phyloP scores from a whole-genome alignment of 768 basidiomycete species.

The Suillus paluster region DNA sequence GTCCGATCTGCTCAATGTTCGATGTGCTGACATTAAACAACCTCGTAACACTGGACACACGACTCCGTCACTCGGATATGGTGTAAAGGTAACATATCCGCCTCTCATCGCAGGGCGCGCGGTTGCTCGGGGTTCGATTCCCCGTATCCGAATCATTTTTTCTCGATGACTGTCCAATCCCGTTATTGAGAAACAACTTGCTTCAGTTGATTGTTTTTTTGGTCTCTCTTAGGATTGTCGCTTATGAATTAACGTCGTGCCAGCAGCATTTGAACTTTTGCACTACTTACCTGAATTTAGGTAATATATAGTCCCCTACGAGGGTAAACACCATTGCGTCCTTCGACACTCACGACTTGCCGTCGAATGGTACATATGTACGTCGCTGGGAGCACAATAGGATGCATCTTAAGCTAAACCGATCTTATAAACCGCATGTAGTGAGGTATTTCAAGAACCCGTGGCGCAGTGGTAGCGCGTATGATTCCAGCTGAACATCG shows the following conservation, averaged over 20 bases:
- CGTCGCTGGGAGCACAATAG: too few species aligned
- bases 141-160: constrained; percentile 47
- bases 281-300: too few species aligned
- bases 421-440: not conserved
- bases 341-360: too few species aligned
- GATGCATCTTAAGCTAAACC: not conserved
- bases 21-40: not conserved
- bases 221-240: not conserved
- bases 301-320: too few species aligned
- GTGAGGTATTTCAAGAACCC: constrained; percentile 5
- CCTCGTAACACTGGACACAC: not conserved
- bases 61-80: not conserved
- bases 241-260: not conserved
- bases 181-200: not conserved
- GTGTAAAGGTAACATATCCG: constrained; percentile 8
- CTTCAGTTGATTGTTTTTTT: not conserved
- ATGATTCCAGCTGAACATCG: constrained; percentile 31
- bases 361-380: too few species aligned
- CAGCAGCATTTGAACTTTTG: not conserved
- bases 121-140: constrained; percentile 64
- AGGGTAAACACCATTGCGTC: too few species aligned
- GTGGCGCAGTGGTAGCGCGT: constrained; percentile 36
- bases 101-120: constrained; percentile 26
- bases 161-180: not conserved
- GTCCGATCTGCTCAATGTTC: too few species aligned